A percentile compares a stretch with the other conserved stretches of the same genome.
Conservation (phyloP, 2,329 filamentous ascomycete genomes). For the Fusarium brevicatenulatum region DNA sequence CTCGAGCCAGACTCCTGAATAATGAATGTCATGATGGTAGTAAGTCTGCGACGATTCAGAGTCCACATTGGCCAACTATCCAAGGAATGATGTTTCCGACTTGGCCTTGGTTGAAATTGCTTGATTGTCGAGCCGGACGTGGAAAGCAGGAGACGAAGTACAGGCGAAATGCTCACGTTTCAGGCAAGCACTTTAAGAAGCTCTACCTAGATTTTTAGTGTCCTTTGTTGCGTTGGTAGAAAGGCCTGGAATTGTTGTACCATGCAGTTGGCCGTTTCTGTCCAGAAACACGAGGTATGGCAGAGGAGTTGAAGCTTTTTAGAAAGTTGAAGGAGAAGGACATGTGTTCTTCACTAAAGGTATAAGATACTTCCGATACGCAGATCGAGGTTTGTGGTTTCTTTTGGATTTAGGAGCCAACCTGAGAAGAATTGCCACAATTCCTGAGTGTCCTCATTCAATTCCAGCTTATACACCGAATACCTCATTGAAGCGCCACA, state of each 20-base stretch:
- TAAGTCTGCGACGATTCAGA: too few species aligned
- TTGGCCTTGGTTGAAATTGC: background rate
- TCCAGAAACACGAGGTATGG: background rate
- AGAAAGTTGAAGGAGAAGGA: background rate
- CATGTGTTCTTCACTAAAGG: background rate
- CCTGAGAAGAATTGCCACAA: background rate
- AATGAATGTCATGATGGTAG: too few species aligned
- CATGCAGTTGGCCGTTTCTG: too few species aligned
- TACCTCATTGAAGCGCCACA: background rate
- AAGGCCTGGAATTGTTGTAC: accelerated
- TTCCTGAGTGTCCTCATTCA: accelerated
- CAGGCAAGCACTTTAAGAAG: background rate
- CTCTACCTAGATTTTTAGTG: background rate
- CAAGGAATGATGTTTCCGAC: conserved; percentile 10
- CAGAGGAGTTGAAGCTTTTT: background rate
- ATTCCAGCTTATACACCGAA: background rate
- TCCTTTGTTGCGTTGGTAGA: accelerated
- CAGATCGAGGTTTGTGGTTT: too few species aligned
- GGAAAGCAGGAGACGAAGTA: too few species aligned
- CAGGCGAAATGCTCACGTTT: background rate
- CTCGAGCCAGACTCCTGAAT: too few species aligned
- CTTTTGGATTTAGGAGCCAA: too few species aligned
- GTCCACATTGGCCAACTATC: too few species aligned
- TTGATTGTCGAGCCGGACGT: background rate
- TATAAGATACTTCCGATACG: too few species aligned